Evolutionary conservation across 345 rosid species (phyloP).

Genomic region (Clarkia xantiana): DNA sequence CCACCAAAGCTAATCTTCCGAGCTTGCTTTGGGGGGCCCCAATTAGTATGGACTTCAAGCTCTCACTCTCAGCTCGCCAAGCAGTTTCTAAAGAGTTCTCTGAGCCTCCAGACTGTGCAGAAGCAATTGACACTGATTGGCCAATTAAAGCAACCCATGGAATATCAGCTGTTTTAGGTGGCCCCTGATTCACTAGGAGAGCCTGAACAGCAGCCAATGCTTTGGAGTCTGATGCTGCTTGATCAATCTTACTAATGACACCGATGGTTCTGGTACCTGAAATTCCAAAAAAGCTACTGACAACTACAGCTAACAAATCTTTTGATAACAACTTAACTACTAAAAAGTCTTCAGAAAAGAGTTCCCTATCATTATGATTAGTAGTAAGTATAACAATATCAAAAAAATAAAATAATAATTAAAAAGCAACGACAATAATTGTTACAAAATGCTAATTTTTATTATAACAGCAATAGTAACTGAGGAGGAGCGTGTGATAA

Average conservation of each 20-base stretch:
- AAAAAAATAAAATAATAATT: neutral
- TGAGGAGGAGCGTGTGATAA: neutral
- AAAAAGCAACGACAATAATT: neutral
- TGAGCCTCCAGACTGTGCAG: constrained; percentile 53
- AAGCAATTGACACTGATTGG: constrained; percentile 65
- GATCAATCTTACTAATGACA: constrained; percentile 89
- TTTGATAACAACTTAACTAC: neutral
- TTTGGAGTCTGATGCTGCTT: constrained; percentile 54
- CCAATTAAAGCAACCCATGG: constrained; percentile 75
- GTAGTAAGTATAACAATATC: neutral
- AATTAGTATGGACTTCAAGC: constrained; percentile 53
- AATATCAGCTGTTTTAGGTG: constrained; percentile 57
- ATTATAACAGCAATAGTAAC: no score
- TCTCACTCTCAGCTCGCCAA: constrained; percentile 71
- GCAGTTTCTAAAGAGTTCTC: constrained; percentile 71
- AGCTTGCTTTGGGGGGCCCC: constrained; percentile 62
- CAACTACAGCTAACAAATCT: neutral
- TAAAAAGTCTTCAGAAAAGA: neutral
- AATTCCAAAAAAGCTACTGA: neutral
- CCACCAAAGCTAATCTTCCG: constrained; percentile 73
- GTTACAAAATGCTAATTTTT: no score
- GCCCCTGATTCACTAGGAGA: constrained; percentile 57
- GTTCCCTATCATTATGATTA: neutral
- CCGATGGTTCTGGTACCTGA: constrained; percentile 92
- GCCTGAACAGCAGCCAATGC: constrained; percentile 65